phyloP scores from a whole-genome alignment of 2,329 filamentous ascomycete species.

The Diaporthe aspalathi region DNA sequence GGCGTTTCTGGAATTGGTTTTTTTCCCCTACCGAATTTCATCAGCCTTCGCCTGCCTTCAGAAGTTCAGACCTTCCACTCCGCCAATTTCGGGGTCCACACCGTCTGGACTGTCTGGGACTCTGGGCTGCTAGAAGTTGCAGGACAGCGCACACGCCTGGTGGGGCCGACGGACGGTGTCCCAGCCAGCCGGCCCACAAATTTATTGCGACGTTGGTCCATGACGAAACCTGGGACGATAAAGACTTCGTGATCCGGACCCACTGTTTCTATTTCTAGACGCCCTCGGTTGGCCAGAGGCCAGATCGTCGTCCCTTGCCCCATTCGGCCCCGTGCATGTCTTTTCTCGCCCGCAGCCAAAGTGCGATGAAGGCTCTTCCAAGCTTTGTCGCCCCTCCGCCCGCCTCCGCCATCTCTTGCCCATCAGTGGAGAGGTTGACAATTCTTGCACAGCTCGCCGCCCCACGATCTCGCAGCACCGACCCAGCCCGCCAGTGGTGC shows the following conservation, averaged over 20 bases:
- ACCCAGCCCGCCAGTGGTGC: neutral
- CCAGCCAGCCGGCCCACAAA: conserved; percentile 18
- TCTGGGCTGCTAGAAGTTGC: neutral
- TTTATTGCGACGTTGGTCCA: conserved; percentile 2
- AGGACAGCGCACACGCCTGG: neutral
- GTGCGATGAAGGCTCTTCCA: conserved; percentile 16
- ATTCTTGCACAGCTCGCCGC: neutral
- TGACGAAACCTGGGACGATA: conserved; percentile 32
- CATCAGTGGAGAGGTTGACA: neutral
- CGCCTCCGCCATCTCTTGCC: neutral
- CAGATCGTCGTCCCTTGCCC: conserved; percentile 9
- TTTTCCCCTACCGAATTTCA: conserved; percentile 22
- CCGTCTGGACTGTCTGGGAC: too few species aligned
- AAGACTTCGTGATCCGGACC: neutral
- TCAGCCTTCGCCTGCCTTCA: conserved; percentile 27
- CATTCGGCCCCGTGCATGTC: conserved; percentile 25
- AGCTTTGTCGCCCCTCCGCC: conserved; percentile 17
- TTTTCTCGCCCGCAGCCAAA: neutral
- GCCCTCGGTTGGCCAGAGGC: conserved; percentile 14
- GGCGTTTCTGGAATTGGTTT: neutral
- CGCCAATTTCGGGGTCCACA: conserved; percentile 11
- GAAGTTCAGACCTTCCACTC: neutral
- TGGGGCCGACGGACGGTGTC: neutral
- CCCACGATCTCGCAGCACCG: conserved; percentile 18
- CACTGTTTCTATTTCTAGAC: conserved; percentile 36